These are phyloP conservation scores for Ensete glaucum DNA, from an alignment of 176 grass and related monocot genomes.

Conservation along the genomic window DNA sequence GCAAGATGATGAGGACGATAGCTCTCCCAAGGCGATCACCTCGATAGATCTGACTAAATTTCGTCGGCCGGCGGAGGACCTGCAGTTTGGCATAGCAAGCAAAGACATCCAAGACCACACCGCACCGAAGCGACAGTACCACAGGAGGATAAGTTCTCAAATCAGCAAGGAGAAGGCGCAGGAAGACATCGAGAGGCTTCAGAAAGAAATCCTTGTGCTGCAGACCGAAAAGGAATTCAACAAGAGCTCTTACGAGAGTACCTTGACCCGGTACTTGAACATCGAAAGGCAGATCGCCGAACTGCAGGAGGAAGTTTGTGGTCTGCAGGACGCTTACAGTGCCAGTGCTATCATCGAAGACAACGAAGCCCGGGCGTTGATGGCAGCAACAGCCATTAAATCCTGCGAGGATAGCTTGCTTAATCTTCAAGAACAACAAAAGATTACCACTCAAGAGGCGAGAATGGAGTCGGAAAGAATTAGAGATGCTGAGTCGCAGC, in stretches of 20 bases:
- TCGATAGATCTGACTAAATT: not conserved
- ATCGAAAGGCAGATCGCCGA: constrained; percentile 2
- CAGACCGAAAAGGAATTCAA: constrained; percentile 10
- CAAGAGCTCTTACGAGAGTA: constrained; percentile 3
- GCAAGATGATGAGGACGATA: not conserved
- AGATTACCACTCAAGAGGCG: not conserved
- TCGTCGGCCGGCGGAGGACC: not conserved
- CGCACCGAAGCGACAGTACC: not conserved
- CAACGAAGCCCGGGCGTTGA: constrained; percentile 4
- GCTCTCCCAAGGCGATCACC: not conserved
- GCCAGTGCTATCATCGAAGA: constrained; percentile 12
- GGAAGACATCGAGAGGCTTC: constrained; percentile 12
- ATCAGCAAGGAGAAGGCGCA: constrained; percentile 14
- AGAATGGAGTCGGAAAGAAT: constrained; percentile 2
- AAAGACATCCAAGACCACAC: not conserved
- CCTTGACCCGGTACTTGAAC: not conserved
- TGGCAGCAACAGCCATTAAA: constrained; percentile 18
- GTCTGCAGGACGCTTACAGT: constrained; percentile 10
- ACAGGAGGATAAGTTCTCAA: constrained; percentile 6
- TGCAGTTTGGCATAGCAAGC: not conserved
- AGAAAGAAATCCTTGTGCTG: constrained; percentile 11
- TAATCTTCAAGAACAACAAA: constrained; percentile 4
- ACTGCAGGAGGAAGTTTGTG: constrained; percentile 6
- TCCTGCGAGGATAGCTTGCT: constrained; percentile 13
- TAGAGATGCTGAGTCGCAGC: not conserved